A percentile compares a stretch with the other conserved stretches of the same genome.
phyloP scores from a whole-genome alignment of 306 rosid genomes.

The Carpinus fangiana region DNA sequence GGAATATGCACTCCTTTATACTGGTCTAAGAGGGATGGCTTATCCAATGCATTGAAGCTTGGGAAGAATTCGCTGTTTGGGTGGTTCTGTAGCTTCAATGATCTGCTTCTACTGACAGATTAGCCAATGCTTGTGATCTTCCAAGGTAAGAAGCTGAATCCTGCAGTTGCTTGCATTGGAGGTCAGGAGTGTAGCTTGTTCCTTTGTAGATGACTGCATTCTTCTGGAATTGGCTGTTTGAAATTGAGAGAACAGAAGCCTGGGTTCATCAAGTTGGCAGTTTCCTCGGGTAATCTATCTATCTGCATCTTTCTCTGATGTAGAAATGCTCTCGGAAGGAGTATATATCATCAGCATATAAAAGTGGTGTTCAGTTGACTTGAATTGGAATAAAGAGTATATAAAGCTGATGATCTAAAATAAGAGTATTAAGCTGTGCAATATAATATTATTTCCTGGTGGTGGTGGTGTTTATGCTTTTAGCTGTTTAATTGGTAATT shows the following conservation, averaged over 20 bases:
- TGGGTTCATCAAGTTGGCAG: neutral
- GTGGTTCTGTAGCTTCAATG: neutral
- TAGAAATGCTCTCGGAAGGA: neutral
- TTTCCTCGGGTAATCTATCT: neutral
- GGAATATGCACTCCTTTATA: neutral
- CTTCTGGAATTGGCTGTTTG: neutral
- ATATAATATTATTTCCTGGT: neutral
- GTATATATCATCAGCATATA: neutral
- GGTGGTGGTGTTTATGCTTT: neutral
- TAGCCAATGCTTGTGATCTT: neutral
- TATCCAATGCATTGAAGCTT: conserved; percentile 2
- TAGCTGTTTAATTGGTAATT: neutral
- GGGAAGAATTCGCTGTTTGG: conserved; percentile 2
- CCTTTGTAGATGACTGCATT: neutral
- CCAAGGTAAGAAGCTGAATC: conserved; percentile 18
- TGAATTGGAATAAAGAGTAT: neutral
- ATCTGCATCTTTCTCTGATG: neutral
- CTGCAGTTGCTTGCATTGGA: neutral
- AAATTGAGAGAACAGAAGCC: neutral
- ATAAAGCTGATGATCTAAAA: neutral
- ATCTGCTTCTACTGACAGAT: conserved; percentile 13
- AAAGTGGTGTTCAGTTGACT: neutral
- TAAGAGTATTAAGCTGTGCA: neutral
- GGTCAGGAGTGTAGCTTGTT: neutral
- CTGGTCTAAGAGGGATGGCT: conserved; percentile 14